Conservation (phyloP, 2,329 filamentous ascomycete species). For the Paecilomyces niveus region DNA sequence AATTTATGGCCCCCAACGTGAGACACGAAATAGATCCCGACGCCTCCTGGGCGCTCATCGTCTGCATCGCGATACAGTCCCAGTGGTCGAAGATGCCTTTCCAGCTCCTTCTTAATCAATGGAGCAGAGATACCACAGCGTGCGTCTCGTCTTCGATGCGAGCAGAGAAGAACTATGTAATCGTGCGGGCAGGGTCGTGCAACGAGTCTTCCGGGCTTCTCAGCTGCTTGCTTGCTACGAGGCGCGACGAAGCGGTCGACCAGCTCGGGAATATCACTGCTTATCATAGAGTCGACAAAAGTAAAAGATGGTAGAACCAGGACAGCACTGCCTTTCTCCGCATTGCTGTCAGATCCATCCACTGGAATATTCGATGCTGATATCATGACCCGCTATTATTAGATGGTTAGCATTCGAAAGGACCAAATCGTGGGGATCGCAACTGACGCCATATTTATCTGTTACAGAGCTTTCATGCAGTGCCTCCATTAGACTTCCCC, state of each 20-base stretch:
- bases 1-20: constrained; percentile 95
- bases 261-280: constrained; percentile 56
- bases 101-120: constrained; percentile 70
- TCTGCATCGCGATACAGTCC: constrained; percentile 74
- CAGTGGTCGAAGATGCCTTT: constrained; percentile 71
- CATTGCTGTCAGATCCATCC: constrained; percentile 4
- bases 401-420: background rate
- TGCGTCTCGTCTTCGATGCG: constrained; percentile 79
- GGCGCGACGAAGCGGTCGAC: constrained; percentile 57
- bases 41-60: constrained; percentile 75
- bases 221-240: constrained; percentile 55
- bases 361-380: constrained; percentile 26
- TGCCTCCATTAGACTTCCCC: constrained; percentile 47
- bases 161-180: constrained; percentile 81
- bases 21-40: constrained; percentile 85
- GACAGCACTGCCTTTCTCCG: constrained; percentile 55
- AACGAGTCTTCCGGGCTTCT: constrained; percentile 14
- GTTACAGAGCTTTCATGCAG: constrained; percentile 42
- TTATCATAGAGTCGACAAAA: constrained; percentile 69
- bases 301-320: constrained; percentile 77
- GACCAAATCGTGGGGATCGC: background rate
- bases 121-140: constrained; percentile 87
- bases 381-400: constrained; percentile 24
- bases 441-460: constrained; percentile 59
- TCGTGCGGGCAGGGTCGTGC: constrained; percentile 65